Conservation (phyloP, 2,329 filamentous ascomycete genomes). For the Hysterium pulicare region DNA sequence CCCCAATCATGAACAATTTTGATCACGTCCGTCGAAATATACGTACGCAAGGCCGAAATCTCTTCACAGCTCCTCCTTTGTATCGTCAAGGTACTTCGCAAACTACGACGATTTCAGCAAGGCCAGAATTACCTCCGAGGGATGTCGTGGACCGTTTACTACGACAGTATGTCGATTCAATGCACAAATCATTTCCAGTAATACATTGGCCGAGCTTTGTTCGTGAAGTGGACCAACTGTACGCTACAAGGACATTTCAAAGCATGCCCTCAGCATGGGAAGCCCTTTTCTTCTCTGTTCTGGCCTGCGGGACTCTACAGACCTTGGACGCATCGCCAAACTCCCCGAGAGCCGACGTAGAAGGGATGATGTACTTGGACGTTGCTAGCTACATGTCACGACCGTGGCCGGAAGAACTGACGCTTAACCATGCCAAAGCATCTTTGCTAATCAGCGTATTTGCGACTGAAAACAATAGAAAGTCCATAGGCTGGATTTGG, state of each 20-base stretch:
- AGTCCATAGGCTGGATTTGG: slow-evolving; percentile 83
- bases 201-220: slow-evolving; percentile 85
- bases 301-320: slow-evolving; percentile 80
- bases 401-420: slow-evolving; percentile 76
- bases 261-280: slow-evolving; percentile 67
- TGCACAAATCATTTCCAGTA: slow-evolving; percentile 79
- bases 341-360: slow-evolving; percentile 51
- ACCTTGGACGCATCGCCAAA: slow-evolving; percentile 55
- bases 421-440: slow-evolving; percentile 70
- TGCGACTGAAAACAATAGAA: slow-evolving; percentile 80
- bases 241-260: slow-evolving; percentile 60
- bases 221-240: slow-evolving; percentile 71
- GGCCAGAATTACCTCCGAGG: slow-evolving; percentile 67
- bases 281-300: slow-evolving; percentile 75
- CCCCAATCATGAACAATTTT: slow-evolving; percentile 64
- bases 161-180: slow-evolving; percentile 68
- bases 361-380: slow-evolving; percentile 67
- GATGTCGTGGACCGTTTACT: slow-evolving; percentile 69
- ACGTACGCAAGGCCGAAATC: slow-evolving; percentile 68
- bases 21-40: slow-evolving; percentile 70
- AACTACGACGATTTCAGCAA: slow-evolving; percentile 41
- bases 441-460: slow-evolving; percentile 74
- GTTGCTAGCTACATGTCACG: slow-evolving; percentile 68
- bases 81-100: slow-evolving; percentile 56
- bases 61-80: slow-evolving; percentile 73